Percentiles rank a stretch among this genome's conserved stretches.
Evolutionary conservation across 2,329 filamentous ascomycete genomes (phyloP).

Genomic region (Dothiorella sarmentorum): DNA sequence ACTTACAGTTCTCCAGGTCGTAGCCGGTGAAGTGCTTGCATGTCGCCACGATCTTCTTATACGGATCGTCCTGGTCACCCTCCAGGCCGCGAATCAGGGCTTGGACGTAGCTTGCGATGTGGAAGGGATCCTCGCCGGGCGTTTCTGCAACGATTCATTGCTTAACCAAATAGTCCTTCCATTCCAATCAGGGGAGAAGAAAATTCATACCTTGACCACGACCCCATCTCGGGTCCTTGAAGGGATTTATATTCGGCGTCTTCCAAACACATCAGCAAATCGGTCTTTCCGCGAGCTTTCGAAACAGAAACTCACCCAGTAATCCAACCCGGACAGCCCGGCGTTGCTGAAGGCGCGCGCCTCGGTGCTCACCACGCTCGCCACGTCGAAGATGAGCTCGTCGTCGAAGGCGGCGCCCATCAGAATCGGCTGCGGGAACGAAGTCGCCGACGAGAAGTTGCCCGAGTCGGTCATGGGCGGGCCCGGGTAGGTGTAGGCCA

Average conservation of each 20-base stretch:
- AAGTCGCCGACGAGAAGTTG: conserved; percentile 59
- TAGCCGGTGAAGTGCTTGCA: conserved; percentile 45
- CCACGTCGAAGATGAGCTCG: conserved; percentile 56
- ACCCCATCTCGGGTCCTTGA: conserved; percentile 62
- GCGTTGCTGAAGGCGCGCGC: conserved; percentile 63
- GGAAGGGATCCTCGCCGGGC: conserved; percentile 55
- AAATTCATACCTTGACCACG: conserved; percentile 47
- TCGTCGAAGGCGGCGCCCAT: conserved; percentile 64
- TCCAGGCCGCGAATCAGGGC: conserved; percentile 53
- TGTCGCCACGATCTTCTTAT: conserved; percentile 43
- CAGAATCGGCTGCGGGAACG: conserved; percentile 62
- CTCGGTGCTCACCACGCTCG: conserved; percentile 56
- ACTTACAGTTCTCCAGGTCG: conserved; percentile 23
- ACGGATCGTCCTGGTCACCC: conserved; percentile 31
- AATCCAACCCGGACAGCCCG: conserved; percentile 52
- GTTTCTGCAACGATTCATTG: conserved; percentile 40
- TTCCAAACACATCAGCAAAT: too few relatives aligned
- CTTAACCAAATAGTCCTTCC: too few relatives aligned
- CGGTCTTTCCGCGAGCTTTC: too few relatives aligned
- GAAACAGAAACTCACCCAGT: conserved; percentile 41
- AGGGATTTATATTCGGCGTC: conserved; percentile 66
- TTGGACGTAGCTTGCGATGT: conserved; percentile 50
- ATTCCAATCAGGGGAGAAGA: too few relatives aligned
- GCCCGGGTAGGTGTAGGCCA: conserved; percentile 51
- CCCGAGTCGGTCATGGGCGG: conserved; percentile 52